Conservation (phyloP, 768 basidiomycete species). For the Lepiota venenata region DNA sequence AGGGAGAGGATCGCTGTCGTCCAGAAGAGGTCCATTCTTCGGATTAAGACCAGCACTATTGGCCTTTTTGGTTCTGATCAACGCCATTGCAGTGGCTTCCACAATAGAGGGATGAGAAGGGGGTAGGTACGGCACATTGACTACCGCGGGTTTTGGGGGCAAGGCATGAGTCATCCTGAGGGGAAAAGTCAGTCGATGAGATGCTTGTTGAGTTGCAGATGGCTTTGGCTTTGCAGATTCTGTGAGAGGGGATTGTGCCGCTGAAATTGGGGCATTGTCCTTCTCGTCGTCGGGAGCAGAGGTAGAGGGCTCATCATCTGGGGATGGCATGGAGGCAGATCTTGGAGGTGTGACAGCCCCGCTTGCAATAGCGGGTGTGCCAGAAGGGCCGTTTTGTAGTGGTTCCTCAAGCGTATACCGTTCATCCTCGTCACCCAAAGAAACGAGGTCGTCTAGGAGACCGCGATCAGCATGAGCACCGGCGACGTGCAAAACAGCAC, state of each 20-base stretch:
- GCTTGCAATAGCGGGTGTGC: background rate
- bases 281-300: background rate
- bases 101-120: constrained; percentile 57
- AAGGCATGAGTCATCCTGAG: constrained; percentile 60
- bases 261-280: background rate
- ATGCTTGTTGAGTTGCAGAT: constrained; percentile 21
- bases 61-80: constrained; percentile 31
- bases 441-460: constrained; percentile 57
- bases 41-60: constrained; percentile 21
- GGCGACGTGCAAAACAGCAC: constrained; percentile 21
- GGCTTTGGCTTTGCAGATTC: constrained; percentile 16
- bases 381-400: constrained; percentile 5
- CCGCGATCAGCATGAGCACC: constrained; percentile 39
- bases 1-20: constrained; percentile 35
- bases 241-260: background rate
- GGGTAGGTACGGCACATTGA: constrained; percentile 47
- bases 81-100: constrained; percentile 61
- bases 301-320: background rate
- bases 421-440: constrained; percentile 72
- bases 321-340: background rate
- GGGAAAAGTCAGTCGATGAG: constrained; percentile 19
- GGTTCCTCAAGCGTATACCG: constrained; percentile 32
- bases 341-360: background rate
- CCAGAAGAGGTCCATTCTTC: constrained; percentile 22
- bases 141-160: constrained; percentile 60